Conservation (phyloP, 148 eudicot species). For the Rhododendron ferrugineum region DNA sequence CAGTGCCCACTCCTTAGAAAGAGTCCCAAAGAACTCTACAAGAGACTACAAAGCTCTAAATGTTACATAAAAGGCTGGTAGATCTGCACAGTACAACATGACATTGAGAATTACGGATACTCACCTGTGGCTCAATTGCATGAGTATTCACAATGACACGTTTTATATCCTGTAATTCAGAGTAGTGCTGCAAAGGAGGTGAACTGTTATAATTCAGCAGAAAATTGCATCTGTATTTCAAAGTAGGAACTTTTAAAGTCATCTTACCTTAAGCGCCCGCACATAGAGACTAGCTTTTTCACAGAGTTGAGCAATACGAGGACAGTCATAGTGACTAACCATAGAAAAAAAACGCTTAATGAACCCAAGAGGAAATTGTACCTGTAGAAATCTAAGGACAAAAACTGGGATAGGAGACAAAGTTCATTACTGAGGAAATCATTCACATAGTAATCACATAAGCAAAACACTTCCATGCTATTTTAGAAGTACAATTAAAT, state of each 20-base stretch:
- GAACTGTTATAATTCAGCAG: conserved; percentile 6
- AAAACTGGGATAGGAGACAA: too few species aligned
- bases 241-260: not conserved
- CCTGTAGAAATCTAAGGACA: too few species aligned
- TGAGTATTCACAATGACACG: conserved; percentile 96
- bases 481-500: too few species aligned
- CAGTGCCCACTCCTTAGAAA: conserved; percentile 92
- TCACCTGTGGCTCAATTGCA: conserved; percentile 98
- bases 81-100: not conserved
- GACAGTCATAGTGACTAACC: conserved; percentile 98
- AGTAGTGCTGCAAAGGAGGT: conserved; percentile 62
- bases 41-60: conserved; percentile 52
- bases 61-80: conserved; percentile 5
- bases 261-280: conserved; percentile 79
- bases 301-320: conserved; percentile 92
- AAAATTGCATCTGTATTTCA: not conserved
- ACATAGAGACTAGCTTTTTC: conserved; percentile 89
- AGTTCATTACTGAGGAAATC: too few species aligned
- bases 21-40: conserved; percentile 96
- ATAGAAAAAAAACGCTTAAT: conserved; percentile 32
- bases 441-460: too few species aligned
- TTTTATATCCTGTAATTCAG: conserved; percentile 80
- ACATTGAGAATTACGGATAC: conserved; percentile 4
- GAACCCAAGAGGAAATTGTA: too few species aligned
- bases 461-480: too few species aligned